phyloP scores from a whole-genome alignment of 2,329 filamentous ascomycete species.

The Hypomyces perniciosus region DNA sequence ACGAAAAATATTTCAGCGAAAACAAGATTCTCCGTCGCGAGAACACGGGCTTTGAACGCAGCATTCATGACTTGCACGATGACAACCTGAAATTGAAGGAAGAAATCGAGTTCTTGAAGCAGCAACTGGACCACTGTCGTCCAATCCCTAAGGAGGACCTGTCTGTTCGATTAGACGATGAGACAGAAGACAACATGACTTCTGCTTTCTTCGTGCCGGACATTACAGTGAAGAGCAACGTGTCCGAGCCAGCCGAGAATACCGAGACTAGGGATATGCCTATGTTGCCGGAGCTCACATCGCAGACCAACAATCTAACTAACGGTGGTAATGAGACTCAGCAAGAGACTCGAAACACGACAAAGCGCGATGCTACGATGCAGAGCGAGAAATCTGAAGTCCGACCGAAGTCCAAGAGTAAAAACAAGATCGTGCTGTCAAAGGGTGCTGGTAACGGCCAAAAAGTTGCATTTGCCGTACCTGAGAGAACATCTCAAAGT shows the following conservation, averaged over 20 bases:
- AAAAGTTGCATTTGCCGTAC: constrained; percentile 38
- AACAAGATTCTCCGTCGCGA: constrained; percentile 44
- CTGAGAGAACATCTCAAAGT: constrained; percentile 27
- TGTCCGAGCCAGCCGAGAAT: constrained; percentile 25
- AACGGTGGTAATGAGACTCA: constrained; percentile 25
- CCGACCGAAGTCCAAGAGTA: constrained; percentile 22
- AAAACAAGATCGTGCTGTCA: constrained; percentile 19
- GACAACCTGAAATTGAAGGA: constrained; percentile 43
- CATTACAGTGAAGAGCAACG: constrained; percentile 46
- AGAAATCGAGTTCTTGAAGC: constrained; percentile 40
- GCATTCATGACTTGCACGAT: constrained; percentile 39
- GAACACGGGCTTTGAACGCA: constrained; percentile 43
- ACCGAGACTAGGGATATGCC: constrained; percentile 27
- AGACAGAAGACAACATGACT: constrained; percentile 49
- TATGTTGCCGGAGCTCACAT: constrained; percentile 25
- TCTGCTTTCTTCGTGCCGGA: constrained; percentile 55
- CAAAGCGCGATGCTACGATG: constrained; percentile 24
- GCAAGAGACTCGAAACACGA: constrained; percentile 22
- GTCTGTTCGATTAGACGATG: constrained; percentile 28
- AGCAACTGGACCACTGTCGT: constrained; percentile 39
- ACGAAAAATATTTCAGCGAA: constrained; percentile 49
- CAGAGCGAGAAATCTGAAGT: constrained; percentile 23
- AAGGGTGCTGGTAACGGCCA: constrained; percentile 24
- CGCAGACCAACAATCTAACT: constrained; percentile 25
- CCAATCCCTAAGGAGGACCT: constrained; percentile 33